These are phyloP conservation scores for Postia placenta DNA, from an alignment of 768 basidiomycete species.

Conservation along the genomic window DNA sequence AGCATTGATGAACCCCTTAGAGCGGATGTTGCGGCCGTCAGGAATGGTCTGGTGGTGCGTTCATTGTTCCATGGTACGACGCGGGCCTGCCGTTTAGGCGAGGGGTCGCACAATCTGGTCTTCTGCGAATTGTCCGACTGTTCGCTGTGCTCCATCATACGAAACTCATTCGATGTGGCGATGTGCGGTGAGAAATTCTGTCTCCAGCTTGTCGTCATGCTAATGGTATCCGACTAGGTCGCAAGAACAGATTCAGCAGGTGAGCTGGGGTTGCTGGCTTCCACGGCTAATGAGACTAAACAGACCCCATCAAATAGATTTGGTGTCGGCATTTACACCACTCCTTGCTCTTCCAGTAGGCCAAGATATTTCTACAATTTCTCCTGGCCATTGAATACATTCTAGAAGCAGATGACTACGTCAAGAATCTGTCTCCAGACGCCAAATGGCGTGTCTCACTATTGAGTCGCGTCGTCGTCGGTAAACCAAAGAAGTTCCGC, in stretches of 20 bases:
- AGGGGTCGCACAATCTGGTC: slow-evolving; percentile 38
- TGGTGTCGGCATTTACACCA: slow-evolving; percentile 66
- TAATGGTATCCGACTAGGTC: slow-evolving; percentile 30
- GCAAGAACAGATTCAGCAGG: slow-evolving; percentile 52
- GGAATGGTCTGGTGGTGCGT: slow-evolving; percentile 25
- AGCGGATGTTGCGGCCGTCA: slow-evolving; percentile 9
- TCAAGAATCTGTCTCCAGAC: slow-evolving; percentile 33
- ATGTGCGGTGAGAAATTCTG: too few relatives aligned
- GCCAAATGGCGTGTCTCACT: slow-evolving; percentile 45
- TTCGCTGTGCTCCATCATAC: slow-evolving; percentile 49
- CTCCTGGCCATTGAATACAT: not conserved
- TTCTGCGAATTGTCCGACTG: slow-evolving; percentile 47
- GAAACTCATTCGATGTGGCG: slow-evolving; percentile 56
- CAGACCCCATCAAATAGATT: slow-evolving; percentile 38
- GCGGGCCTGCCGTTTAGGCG: slow-evolving; percentile 51
- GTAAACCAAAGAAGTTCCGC: slow-evolving; percentile 32
- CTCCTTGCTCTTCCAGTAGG: slow-evolving; percentile 60
- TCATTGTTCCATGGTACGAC: slow-evolving; percentile 67
- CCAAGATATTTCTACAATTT: slow-evolving; percentile 2
- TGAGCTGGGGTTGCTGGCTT: slow-evolving; percentile 11
- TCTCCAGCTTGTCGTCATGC: slow-evolving; percentile 33
- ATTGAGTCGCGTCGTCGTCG: slow-evolving; percentile 59
- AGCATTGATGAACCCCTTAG: slow-evolving; percentile 22
- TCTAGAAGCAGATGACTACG: slow-evolving; percentile 67
- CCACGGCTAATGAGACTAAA: too few relatives aligned